phyloP scores from a whole-genome alignment of 225 moss, liverwort and hornwort genomes.

The Pleurozium schreberi region DNA sequence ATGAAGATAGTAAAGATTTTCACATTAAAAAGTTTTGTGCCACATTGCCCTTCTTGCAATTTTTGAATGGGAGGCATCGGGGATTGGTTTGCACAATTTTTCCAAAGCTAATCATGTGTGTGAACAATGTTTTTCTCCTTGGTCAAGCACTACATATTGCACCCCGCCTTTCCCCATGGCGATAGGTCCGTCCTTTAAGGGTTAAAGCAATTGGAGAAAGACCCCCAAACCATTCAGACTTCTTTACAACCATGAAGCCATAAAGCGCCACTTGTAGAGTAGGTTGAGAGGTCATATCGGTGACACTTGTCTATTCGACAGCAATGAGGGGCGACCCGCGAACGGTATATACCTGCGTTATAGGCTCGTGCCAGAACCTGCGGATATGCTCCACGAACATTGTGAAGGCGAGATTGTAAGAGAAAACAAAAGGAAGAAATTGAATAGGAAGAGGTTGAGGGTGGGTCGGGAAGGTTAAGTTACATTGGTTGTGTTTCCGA shows the following conservation, averaged over 20 bases:
- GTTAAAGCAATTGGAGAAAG: too few species aligned
- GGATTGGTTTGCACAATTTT: too few species aligned
- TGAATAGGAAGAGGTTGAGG: background rate
- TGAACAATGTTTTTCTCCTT: too few species aligned
- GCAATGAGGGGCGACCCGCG: background rate
- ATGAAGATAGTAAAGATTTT: too few species aligned
- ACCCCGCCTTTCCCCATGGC: too few species aligned
- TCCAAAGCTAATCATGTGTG: too few species aligned
- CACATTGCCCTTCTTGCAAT: too few species aligned
- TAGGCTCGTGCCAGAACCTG: background rate
- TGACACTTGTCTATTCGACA: background rate
- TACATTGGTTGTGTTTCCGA: background rate
- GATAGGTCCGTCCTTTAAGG: too few species aligned
- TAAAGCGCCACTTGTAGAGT: background rate
- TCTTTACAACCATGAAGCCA: background rate
- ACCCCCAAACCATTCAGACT: background rate
- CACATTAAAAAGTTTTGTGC: too few species aligned
- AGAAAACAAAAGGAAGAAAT: background rate
- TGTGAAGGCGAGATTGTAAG: background rate
- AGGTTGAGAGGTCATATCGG: background rate
- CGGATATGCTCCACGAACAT: background rate
- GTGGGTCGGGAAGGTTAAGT: background rate
- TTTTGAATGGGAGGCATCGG: too few species aligned
- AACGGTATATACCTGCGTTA: background rate
- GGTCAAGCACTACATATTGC: too few species aligned